Percentiles rank a stretch among this genome's conserved stretches.
Evolutionary conservation across 2,329 filamentous ascomycete genomes (phyloP).

Genomic region (Monosporascus sp.): DNA sequence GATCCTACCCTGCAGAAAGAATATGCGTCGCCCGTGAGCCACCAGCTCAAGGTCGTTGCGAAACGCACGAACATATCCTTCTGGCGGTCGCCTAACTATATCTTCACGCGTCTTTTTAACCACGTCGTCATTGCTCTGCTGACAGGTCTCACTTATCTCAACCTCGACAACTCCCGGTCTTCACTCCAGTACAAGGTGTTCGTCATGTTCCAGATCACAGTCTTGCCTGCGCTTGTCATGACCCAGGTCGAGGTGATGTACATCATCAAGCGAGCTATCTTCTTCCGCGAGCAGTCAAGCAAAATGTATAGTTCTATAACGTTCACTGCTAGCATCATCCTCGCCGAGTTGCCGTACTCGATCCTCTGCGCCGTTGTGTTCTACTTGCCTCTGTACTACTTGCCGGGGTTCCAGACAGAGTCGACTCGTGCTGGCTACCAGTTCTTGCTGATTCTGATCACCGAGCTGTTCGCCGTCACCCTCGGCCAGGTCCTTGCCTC

Average conservation of each 20-base stretch:
- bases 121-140: slow-evolving; percentile 74
- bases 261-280: slow-evolving; percentile 71
- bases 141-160: slow-evolving; percentile 73
- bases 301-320: slow-evolving; percentile 82
- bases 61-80: slow-evolving; percentile 70
- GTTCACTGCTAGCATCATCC: slow-evolving; percentile 71
- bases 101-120: slow-evolving; percentile 82
- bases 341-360: slow-evolving; percentile 80
- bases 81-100: slow-evolving; percentile 84
- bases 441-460: slow-evolving; percentile 79
- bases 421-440: slow-evolving; percentile 72
- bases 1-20: slow-evolving; percentile 60
- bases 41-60: slow-evolving; percentile 73
- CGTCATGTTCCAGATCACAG: slow-evolving; percentile 83
- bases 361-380: slow-evolving; percentile 74
- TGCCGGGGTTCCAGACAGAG: slow-evolving; percentile 64
- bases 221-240: slow-evolving; percentile 77
- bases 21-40: slow-evolving; percentile 73
- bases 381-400: slow-evolving; percentile 80
- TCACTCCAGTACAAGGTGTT: slow-evolving; percentile 84
- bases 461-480: slow-evolving; percentile 78
- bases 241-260: slow-evolving; percentile 82
- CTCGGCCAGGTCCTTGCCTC: slow-evolving; percentile 72
- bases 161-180: slow-evolving; percentile 68
- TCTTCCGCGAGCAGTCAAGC: slow-evolving; percentile 77